Percentiles rank a stretch among this genome's conserved stretches.
phyloP scores from a whole-genome alignment of 2,329 filamentous ascomycete species.

The Penicillium aurantiogriseum region DNA sequence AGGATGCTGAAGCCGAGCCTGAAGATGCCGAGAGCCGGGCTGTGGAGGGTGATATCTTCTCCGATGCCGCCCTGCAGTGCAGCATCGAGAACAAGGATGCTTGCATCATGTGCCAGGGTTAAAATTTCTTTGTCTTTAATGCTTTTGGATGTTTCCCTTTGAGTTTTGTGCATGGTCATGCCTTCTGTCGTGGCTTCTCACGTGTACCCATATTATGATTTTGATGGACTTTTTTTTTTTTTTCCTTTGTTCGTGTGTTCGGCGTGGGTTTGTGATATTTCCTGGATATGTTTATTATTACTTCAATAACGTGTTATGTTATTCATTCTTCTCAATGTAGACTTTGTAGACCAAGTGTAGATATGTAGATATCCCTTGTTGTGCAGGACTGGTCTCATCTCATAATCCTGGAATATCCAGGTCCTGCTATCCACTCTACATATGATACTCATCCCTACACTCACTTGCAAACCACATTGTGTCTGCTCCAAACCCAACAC shows the following conservation, averaged over 20 bases:
- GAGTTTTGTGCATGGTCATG: slow-evolving; percentile 11
- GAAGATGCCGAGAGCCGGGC: slow-evolving; percentile 73
- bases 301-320: slow-evolving; percentile 1
- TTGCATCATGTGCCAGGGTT: slow-evolving; percentile 97
- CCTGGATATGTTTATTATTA: slow-evolving; percentile 13
- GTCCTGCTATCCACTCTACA: not conserved
- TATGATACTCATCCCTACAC: not conserved
- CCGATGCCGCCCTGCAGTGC: slow-evolving; percentile 85
- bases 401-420: not conserved
- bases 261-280: slow-evolving; percentile 14
- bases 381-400: not conserved
- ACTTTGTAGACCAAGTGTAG: not conserved
- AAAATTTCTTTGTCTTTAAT: slow-evolving; percentile 27
- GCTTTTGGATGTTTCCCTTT: slow-evolving; percentile 17
- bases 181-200: slow-evolving; percentile 7
- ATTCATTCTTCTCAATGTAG: not conserved
- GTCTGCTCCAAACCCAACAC: no score
- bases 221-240: slow-evolving; percentile 28
- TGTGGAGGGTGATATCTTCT: slow-evolving; percentile 90
- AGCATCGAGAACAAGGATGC: slow-evolving; percentile 96
- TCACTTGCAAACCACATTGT: not conserved
- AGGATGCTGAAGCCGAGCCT: slow-evolving; percentile 61
- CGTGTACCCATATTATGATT: slow-evolving; percentile 35
- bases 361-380: not conserved
- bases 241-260: slow-evolving; percentile 17